phyloP scores from a whole-genome alignment of 352 stramenopile genomes.

The Phytophthora melonis region DNA sequence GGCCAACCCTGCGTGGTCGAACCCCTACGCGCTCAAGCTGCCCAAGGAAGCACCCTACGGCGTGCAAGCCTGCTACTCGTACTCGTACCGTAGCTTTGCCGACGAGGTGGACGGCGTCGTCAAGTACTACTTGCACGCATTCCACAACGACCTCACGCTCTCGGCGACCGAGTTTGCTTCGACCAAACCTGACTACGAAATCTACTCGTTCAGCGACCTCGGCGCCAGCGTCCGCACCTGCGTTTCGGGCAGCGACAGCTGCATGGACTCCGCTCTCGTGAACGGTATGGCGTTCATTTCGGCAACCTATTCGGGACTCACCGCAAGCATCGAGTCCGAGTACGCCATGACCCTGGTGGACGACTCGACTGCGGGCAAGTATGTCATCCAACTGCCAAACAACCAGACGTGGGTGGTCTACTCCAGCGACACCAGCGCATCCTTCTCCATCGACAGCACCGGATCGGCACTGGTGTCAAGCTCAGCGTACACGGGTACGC shows the following conservation, averaged over 20 bases:
- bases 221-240: conserved; percentile 66
- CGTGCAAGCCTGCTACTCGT: conserved; percentile 73
- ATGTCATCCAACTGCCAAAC: conserved; percentile 66
- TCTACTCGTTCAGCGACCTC: conserved; percentile 78
- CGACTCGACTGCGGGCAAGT: conserved; percentile 58
- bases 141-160: conserved; percentile 79
- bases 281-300: conserved; percentile 83
- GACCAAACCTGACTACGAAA: conserved; percentile 65
- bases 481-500: conserved; percentile 55
- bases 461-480: conserved; percentile 51
- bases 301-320: conserved; percentile 68
- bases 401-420: conserved; percentile 84
- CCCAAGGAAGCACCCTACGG: conserved; percentile 62
- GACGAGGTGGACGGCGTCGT: conserved; percentile 58
- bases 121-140: conserved; percentile 74
- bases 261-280: conserved; percentile 69
- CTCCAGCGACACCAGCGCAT: conserved; percentile 48
- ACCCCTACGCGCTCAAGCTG: conserved; percentile 81
- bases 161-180: conserved; percentile 68
- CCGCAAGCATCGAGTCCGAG: conserved; percentile 56
- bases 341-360: conserved; percentile 61
- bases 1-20: conserved; percentile 71
- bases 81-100: conserved; percentile 65
- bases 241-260: conserved; percentile 40
- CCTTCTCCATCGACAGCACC: conserved; percentile 55